Conservation (phyloP, 176 grass and related monocot genomes). For the Eleusine indica region DNA sequence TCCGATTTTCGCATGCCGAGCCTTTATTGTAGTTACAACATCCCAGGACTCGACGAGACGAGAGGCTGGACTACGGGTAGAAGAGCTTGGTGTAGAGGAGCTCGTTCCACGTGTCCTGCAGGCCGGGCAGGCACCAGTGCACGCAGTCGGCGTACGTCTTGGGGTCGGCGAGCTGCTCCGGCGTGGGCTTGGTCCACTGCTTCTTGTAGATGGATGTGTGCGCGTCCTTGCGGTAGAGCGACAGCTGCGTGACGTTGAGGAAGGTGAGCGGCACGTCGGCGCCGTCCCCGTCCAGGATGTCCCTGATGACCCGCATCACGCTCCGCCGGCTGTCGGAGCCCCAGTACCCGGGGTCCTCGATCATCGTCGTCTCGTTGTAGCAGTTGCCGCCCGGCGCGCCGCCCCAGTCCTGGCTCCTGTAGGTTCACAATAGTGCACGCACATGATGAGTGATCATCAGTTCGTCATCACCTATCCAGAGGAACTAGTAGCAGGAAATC, state of each 20-base stretch:
- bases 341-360: slow-evolving; percentile 71
- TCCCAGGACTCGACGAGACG: neutral
- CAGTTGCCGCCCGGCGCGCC: slow-evolving; percentile 59
- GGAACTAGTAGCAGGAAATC: no score
- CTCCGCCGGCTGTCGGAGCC: slow-evolving; percentile 69
- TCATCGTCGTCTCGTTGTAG: slow-evolving; percentile 83
- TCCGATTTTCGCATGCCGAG: neutral
- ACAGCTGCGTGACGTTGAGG: slow-evolving; percentile 74
- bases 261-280: slow-evolving; percentile 58
- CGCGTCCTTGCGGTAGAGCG: slow-evolving; percentile 67
- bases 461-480: neutral
- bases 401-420: slow-evolving; percentile 88
- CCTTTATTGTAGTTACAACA: neutral
- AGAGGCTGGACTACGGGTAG: slow-evolving; percentile 42
- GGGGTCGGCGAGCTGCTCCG: slow-evolving; percentile 60
- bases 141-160: slow-evolving; percentile 71
- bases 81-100: slow-evolving; percentile 75
- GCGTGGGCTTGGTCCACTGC: slow-evolving; percentile 55
- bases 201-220: slow-evolving; percentile 84
- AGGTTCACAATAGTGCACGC: neutral
- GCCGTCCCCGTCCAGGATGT: slow-evolving; percentile 55
- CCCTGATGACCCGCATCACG: slow-evolving; percentile 61
- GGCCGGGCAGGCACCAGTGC: slow-evolving; percentile 72
- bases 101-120: slow-evolving; percentile 80
- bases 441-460: neutral